Evolutionary conservation across 2,329 filamentous ascomycete species (phyloP).

Genomic region (Colletotrichum phormii): DNA sequence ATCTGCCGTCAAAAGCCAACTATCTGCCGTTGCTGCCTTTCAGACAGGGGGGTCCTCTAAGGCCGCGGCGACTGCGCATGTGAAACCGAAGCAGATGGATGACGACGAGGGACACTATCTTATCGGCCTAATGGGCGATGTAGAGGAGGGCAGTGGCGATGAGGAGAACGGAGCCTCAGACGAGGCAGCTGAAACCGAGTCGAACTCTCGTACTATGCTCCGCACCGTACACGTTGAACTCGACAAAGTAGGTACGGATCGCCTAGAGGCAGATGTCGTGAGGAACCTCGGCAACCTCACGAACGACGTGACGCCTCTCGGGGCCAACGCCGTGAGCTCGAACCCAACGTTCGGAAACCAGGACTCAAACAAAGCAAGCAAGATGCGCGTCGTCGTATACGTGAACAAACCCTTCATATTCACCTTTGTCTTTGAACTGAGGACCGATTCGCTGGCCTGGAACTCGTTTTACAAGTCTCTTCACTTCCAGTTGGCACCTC

Average conservation of each 20-base stretch:
- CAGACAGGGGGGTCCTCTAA: conserved; percentile 8
- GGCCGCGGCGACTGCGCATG: conserved; percentile 1
- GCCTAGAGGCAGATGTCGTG: conserved; percentile 57
- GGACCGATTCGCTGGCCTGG: conserved; percentile 68
- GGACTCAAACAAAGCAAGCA: conserved; percentile 65
- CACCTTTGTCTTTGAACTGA: conserved; percentile 76
- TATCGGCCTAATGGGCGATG: conserved; percentile 75
- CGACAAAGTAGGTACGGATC: conserved; percentile 53
- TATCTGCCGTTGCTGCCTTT: conserved; percentile 10
- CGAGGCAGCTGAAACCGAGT: conserved; percentile 44
- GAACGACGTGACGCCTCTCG: conserved; percentile 34
- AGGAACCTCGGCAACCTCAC: conserved; percentile 52
- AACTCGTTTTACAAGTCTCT: conserved; percentile 69
- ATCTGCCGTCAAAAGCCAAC: conserved; percentile 2
- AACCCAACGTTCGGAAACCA: conserved; percentile 54
- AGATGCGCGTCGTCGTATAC: conserved; percentile 78
- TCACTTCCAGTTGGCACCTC: conserved; percentile 69
- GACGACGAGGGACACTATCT: conserved; percentile 64
- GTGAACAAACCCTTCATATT: conserved; percentile 82
- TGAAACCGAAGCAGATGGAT: conserved; percentile 18
- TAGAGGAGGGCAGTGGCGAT: conserved; percentile 58
- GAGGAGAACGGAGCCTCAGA: conserved; percentile 47
- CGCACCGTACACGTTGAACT: conserved; percentile 77
- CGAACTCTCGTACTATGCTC: conserved; percentile 68
- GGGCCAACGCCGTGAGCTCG: conserved; percentile 31